These are phyloP conservation scores for Arbutus unedo DNA, from an alignment of 148 eudicot genomes.

Conservation along the genomic window DNA sequence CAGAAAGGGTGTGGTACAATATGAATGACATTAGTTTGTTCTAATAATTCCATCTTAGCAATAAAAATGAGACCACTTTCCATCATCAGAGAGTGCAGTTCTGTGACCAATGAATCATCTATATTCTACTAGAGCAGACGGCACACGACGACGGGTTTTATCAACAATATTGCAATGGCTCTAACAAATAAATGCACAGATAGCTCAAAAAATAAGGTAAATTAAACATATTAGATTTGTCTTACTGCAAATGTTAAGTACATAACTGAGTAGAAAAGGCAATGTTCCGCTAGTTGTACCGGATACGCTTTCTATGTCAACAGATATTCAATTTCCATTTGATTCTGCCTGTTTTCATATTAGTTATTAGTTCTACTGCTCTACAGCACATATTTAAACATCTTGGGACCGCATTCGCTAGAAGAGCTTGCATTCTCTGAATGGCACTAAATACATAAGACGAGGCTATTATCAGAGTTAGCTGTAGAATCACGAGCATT, in stretches of 20 bases:
- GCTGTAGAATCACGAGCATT: background rate
- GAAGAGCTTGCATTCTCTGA: background rate
- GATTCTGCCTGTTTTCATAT: background rate
- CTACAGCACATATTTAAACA: background rate
- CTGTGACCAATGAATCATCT: background rate
- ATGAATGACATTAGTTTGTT: background rate
- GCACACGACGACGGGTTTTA: background rate
- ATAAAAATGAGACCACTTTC: background rate
- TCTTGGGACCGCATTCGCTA: too few species aligned
- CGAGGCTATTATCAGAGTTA: background rate
- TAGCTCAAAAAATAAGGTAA: background rate
- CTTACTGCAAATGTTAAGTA: background rate
- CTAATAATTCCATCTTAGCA: background rate
- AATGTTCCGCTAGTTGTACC: background rate
- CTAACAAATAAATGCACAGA: too few species aligned
- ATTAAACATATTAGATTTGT: background rate
- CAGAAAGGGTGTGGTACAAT: background rate
- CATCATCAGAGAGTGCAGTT: background rate
- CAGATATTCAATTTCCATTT: background rate
- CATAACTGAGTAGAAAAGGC: background rate
- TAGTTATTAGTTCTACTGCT: background rate
- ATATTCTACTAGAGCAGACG: background rate
- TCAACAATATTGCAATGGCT: background rate
- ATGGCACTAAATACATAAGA: background rate
- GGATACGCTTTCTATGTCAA: background rate